These are phyloP conservation scores for Monascus purpureus DNA, from an alignment of 495 filamentous ascomycete genomes.

Conservation along the genomic window DNA sequence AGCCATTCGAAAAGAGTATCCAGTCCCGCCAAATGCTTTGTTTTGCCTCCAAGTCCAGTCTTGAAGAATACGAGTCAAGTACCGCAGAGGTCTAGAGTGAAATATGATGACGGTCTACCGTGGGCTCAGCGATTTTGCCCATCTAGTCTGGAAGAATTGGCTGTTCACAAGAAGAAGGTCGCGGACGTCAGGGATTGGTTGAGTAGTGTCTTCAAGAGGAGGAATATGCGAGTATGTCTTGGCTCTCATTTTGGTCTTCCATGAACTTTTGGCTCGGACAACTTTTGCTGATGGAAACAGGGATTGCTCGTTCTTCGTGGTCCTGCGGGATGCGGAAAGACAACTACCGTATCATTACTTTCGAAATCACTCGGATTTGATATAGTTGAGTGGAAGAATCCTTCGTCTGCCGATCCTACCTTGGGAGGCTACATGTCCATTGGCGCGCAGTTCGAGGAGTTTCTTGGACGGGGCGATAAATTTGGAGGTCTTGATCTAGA, in stretches of 20 bases:
- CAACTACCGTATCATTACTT: slow-evolving; percentile 65
- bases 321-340: slow-evolving; percentile 87
- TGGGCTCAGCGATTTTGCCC: slow-evolving; percentile 85
- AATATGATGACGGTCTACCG: slow-evolving; percentile 28
- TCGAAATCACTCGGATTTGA: slow-evolving; percentile 57
- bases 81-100: neutral
- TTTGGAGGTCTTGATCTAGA: slow-evolving; percentile 61
- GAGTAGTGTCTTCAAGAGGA: slow-evolving; percentile 52
- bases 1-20: slow-evolving; percentile 3
- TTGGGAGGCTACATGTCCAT: slow-evolving; percentile 48
- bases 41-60: slow-evolving; percentile 5
- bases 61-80: neutral
- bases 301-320: slow-evolving; percentile 75
- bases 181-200: slow-evolving; percentile 74
- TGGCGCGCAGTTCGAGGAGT: slow-evolving; percentile 77
- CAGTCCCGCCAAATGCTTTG: slow-evolving; percentile 13
- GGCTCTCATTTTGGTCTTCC: no score
- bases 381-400: slow-evolving; percentile 85
- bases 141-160: slow-evolving; percentile 59
- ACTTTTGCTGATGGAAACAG: slow-evolving; percentile 28
- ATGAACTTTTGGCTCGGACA: neutral
- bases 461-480: slow-evolving; percentile 60
- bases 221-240: slow-evolving; percentile 22
- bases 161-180: slow-evolving; percentile 88
- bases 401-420: slow-evolving; percentile 40